Percentiles rank a stretch among this genome's conserved stretches.
These are phyloP conservation scores for Aegilops tauschii DNA, from an alignment of 176 grass and related monocot species.

Conservation along the genomic window DNA sequence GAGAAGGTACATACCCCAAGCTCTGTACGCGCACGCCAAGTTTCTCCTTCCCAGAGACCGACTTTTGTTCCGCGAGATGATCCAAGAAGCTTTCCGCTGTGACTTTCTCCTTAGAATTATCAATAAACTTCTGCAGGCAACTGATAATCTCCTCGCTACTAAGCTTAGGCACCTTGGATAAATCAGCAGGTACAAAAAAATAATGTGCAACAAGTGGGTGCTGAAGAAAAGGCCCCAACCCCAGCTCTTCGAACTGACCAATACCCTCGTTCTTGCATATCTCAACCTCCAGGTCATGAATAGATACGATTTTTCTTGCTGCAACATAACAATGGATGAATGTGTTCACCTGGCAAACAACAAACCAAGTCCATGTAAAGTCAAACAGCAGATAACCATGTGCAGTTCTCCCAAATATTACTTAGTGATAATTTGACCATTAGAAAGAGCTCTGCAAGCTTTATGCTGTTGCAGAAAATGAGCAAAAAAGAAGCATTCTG, in stretches of 20 bases:
- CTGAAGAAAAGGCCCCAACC: slow-evolving; percentile 68
- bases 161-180: slow-evolving; percentile 58
- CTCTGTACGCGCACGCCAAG: slow-evolving; percentile 77
- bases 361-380: slow-evolving; percentile 25
- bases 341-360: slow-evolving; percentile 67
- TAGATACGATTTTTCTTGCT: slow-evolving; percentile 62
- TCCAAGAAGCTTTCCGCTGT: slow-evolving; percentile 66
- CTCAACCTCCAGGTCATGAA: slow-evolving; percentile 79
- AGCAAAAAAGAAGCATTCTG: background rate
- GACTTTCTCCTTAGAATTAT: slow-evolving; percentile 49
- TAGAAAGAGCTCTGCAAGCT: slow-evolving; percentile 9
- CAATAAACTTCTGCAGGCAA: slow-evolving; percentile 51
- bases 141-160: slow-evolving; percentile 59
- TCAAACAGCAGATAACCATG: slow-evolving; percentile 18
- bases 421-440: slow-evolving; percentile 11
- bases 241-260: slow-evolving; percentile 74
- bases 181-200: slow-evolving; percentile 55
- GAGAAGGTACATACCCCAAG: slow-evolving; percentile 60
- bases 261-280: slow-evolving; percentile 89
- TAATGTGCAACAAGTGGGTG: slow-evolving; percentile 72
- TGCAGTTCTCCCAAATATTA: slow-evolving; percentile 7
- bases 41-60: slow-evolving; percentile 57
- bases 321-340: slow-evolving; percentile 91
- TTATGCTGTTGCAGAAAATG: background rate
- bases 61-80: slow-evolving; percentile 60